Percentiles rank a stretch among this genome's conserved stretches.
phyloP scores from a whole-genome alignment of 208 protist genomes.

The Trypanosoma boissoni region DNA sequence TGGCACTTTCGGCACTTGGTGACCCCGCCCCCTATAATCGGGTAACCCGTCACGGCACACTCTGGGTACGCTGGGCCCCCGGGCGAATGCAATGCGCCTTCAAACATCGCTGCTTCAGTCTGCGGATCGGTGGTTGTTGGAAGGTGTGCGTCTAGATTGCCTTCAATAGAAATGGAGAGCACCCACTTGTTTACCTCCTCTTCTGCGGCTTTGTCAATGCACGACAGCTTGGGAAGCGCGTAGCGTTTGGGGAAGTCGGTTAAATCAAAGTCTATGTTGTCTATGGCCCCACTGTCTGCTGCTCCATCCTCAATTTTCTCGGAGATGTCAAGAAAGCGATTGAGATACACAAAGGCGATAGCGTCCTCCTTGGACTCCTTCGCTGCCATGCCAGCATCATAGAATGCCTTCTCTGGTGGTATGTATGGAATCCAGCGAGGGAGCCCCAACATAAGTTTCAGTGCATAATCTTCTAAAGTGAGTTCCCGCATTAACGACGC shows the following conservation, averaged over 20 bases:
- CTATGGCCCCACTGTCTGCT: slow-evolving; percentile 64
- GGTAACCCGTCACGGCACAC: slow-evolving; percentile 91
- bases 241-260: slow-evolving; percentile 90
- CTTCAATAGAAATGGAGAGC: slow-evolving; percentile 88
- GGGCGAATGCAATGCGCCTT: slow-evolving; percentile 71
- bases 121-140: slow-evolving; percentile 63
- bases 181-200: slow-evolving; percentile 93
- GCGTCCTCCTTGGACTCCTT: slow-evolving; percentile 52
- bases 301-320: slow-evolving; percentile 93
- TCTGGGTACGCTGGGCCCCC: slow-evolving; percentile 64
- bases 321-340: slow-evolving; percentile 94
- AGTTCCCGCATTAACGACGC: slow-evolving; percentile 59
- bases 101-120: slow-evolving; percentile 74
- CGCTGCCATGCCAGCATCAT: slow-evolving; percentile 93
- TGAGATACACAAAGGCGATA: slow-evolving; percentile 95
- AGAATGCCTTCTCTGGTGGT: slow-evolving; percentile 95
- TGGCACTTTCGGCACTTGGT: slow-evolving; percentile 73
- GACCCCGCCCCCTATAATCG: slow-evolving; percentile 65
- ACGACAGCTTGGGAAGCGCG: slow-evolving; percentile 56
- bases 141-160: slow-evolving; percentile 51
- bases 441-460: slow-evolving; percentile 88
- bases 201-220: slow-evolving; percentile 35
- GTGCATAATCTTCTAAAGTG: slow-evolving; percentile 63
- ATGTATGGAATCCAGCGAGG: slow-evolving; percentile 91
- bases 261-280: slow-evolving; percentile 89